Evolutionary conservation across 2,329 filamentous ascomycete genomes (phyloP).

Genomic region (Aspergillus caelatus): DNA sequence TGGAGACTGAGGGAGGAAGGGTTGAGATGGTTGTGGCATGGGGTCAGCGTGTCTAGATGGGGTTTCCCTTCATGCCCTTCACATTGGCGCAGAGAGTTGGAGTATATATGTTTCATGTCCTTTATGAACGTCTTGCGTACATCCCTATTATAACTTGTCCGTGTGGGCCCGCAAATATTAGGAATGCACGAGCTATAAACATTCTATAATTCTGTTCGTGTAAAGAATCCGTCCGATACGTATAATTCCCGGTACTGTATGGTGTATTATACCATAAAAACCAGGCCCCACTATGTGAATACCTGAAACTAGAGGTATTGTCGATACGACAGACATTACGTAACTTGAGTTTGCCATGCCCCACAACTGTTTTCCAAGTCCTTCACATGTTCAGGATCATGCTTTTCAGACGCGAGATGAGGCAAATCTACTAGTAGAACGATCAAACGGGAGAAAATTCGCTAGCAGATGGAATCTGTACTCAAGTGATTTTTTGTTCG

Average conservation of each 20-base stretch:
- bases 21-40: constrained; percentile 9
- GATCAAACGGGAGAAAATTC: neutral
- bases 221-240: neutral
- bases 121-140: neutral
- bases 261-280: neutral
- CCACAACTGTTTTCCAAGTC: neutral
- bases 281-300: neutral
- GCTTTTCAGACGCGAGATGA: neutral
- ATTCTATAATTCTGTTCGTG: neutral
- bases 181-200: neutral
- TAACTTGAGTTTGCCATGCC: neutral
- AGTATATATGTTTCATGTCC: neutral
- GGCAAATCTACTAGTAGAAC: neutral
- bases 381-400: neutral
- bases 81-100: constrained; percentile 3
- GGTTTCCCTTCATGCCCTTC: neutral
- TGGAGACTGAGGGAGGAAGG: constrained; percentile 8
- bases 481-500: neutral
- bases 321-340: neutral
- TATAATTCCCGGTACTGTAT: neutral
- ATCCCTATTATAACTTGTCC: neutral
- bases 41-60: constrained; percentile 6
- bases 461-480: neutral
- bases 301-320: neutral
- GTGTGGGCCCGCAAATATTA: neutral